phyloP scores from a whole-genome alignment of 1,284 basidiomycete genomes.

The Ustilago trichophora region DNA sequence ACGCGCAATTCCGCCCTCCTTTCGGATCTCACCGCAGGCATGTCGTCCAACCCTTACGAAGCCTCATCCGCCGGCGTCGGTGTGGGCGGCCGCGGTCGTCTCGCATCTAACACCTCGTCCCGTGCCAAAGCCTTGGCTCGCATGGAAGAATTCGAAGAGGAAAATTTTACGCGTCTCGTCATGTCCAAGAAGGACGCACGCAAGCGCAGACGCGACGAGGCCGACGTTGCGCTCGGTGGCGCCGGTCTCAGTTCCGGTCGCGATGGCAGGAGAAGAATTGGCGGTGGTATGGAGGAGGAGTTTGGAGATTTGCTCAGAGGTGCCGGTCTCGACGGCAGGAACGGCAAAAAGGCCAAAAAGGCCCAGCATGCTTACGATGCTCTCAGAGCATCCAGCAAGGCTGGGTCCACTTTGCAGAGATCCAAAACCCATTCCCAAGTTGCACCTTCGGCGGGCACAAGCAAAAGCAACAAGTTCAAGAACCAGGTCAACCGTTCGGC shows the following conservation, averaged over 20 bases:
- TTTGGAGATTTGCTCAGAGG: slow-evolving; percentile 63
- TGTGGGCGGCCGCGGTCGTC: slow-evolving; percentile 40
- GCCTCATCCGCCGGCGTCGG: slow-evolving; percentile 59
- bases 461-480: slow-evolving; percentile 31
- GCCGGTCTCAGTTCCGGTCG: slow-evolving; percentile 54
- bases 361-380: slow-evolving; percentile 37
- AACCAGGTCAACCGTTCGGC: slow-evolving; percentile 31
- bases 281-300: slow-evolving; percentile 64
- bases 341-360: slow-evolving; percentile 50
- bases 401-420: slow-evolving; percentile 29
- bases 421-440: slow-evolving; percentile 8
- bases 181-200: slow-evolving; percentile 89
- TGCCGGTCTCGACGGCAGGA: slow-evolving; percentile 38
- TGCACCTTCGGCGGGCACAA: neutral
- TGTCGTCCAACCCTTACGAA: slow-evolving; percentile 64
- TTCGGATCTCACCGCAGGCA: slow-evolving; percentile 57
- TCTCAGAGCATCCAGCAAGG: slow-evolving; percentile 30
- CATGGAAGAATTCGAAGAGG: slow-evolving; percentile 92
- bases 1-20: slow-evolving; percentile 59
- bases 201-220: slow-evolving; percentile 84
- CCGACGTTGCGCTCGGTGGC: slow-evolving; percentile 85
- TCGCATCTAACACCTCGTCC: slow-evolving; percentile 64
- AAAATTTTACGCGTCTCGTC: slow-evolving; percentile 89
- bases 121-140: slow-evolving; percentile 81
- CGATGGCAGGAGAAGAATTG: slow-evolving; percentile 52